Conservation (phyloP, 371 early-diverging fungal species). For the Saksenaea vasiformis region DNA sequence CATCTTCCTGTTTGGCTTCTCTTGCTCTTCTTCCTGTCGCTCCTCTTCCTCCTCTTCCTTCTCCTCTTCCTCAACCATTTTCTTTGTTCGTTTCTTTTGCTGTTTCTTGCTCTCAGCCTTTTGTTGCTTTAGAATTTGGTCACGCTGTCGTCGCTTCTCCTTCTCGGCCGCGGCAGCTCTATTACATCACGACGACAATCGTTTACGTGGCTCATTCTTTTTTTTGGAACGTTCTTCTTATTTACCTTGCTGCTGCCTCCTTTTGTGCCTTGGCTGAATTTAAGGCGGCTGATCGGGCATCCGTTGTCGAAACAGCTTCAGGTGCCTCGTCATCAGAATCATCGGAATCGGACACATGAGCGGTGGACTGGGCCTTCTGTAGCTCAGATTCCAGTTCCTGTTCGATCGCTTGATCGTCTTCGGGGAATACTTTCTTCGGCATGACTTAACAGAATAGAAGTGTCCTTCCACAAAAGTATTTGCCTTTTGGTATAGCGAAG, state of each 20-base stretch:
- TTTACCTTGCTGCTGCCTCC: slow-evolving; percentile 47
- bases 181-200: not conserved
- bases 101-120: slow-evolving; percentile 43
- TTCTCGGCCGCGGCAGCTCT: slow-evolving; percentile 37
- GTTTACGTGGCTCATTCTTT: not conserved
- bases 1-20: slow-evolving; percentile 13
- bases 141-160: slow-evolving; percentile 48
- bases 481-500: too few species aligned
- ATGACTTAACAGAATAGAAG: too few species aligned
- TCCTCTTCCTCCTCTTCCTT: slow-evolving; percentile 20
- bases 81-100: slow-evolving; percentile 9
- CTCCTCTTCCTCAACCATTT: slow-evolving; percentile 14
- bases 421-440: slow-evolving; percentile 43
- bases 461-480: too few species aligned
- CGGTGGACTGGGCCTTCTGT: too few species aligned
- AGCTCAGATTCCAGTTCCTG: slow-evolving; percentile 8
- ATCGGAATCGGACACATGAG: slow-evolving; percentile 4
- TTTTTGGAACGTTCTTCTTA: not conserved
- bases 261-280: slow-evolving; percentile 30
- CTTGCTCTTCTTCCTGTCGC: slow-evolving; percentile 20
- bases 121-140: slow-evolving; percentile 48
- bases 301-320: slow-evolving; percentile 42
- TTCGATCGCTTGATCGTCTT: slow-evolving; percentile 29
- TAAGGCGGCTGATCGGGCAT: slow-evolving; percentile 28
- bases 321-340: slow-evolving; percentile 51